A percentile compares a stretch with the other conserved stretches of the same genome.
Conservation (phyloP, 805 yeast genomes). For the Monosporozyma servazzii region DNA sequence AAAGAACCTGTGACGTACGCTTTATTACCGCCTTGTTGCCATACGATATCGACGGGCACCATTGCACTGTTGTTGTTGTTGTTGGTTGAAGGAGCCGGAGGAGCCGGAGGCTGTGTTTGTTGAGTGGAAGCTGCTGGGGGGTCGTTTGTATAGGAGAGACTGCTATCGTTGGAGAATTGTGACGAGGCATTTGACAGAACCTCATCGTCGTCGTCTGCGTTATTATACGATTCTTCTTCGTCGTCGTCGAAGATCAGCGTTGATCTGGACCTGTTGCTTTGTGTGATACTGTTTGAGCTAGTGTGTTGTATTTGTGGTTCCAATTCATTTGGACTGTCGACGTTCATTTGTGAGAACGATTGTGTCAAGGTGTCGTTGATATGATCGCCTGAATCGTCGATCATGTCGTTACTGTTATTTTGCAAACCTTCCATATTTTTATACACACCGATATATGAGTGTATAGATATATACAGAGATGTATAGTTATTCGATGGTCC, state of each 20-base stretch:
- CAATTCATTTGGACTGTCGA: slow-evolving; percentile 22
- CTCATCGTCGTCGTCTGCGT: slow-evolving; percentile 13
- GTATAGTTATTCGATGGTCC: too few relatives aligned
- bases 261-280: slow-evolving; percentile 36
- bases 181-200: slow-evolving; percentile 7
- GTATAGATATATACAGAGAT: too few relatives aligned
- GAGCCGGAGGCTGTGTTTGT: slow-evolving; percentile 5
- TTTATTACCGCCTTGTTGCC: slow-evolving; percentile 95
- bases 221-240: slow-evolving; percentile 38
- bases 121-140: slow-evolving; percentile 1
- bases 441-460: too few relatives aligned
- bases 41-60: slow-evolving; percentile 59
- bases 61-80: slow-evolving; percentile 8
- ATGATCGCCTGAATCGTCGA: background rate
- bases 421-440: background rate
- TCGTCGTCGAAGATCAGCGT: slow-evolving; percentile 62
- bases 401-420: background rate
- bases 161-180: background rate
- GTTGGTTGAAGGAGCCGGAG: too few relatives aligned
- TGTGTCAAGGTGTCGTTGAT: slow-evolving; percentile 17
- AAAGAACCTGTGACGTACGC: slow-evolving; percentile 96
- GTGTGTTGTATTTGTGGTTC: slow-evolving; percentile 13
- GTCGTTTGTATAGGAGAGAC: slow-evolving; percentile 14
- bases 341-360: slow-evolving; percentile 29
- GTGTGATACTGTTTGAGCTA: slow-evolving; percentile 3